Base-by-base conservation (phyloP, 2,329 filamentous ascomycete species). In the Clonostachys solani region DNA sequence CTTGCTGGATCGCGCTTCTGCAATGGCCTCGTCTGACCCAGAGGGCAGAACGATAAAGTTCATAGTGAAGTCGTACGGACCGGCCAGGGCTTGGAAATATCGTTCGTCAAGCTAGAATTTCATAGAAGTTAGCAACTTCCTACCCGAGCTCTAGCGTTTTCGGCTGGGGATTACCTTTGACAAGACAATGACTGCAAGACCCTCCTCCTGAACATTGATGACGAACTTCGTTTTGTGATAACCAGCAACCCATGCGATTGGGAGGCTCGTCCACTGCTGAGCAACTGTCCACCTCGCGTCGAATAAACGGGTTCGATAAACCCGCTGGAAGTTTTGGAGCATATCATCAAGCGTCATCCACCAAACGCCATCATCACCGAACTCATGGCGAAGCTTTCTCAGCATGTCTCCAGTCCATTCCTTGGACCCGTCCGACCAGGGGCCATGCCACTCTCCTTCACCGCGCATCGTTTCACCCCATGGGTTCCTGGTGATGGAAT, bases 331-430 rank as follows among this genome's bases (percentile, higher is more conserved):
- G 36, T 65, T 72, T 17, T 68, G 61, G 2, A 75, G 63, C 52
- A 75, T 62, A 51, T 75, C 72, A 33, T 61, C 56, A 52, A 66
- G 73, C 5, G 66, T 60, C 65, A 74, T 74, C 72, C 72, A 72
- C 52, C 72, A 73, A n/a, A 67, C 70, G 13, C 84, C 84, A 53
- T 87, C 83, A 53, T 88, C 82, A 17, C 83, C 84, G 53, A 87
- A 87, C 43, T 76, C 78, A 59, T 88, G 82, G 29, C 76, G 70
- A 3, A 89, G 69, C 51, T 80, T 78, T 50, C 78, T 65, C 68
- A 89, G 83, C 84, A 85, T 88, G 56, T 87, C 79, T 0, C 84
- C 70, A 2, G 83, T 89, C 86, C 86, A 90, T 59, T 89, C 79
- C 53, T 84, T 81, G 6, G 82, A 86, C 1, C 86, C 86, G 59